phyloP scores from a whole-genome alignment of 192 early-diverging fungal species.

The Spizellomyces sp. region DNA sequence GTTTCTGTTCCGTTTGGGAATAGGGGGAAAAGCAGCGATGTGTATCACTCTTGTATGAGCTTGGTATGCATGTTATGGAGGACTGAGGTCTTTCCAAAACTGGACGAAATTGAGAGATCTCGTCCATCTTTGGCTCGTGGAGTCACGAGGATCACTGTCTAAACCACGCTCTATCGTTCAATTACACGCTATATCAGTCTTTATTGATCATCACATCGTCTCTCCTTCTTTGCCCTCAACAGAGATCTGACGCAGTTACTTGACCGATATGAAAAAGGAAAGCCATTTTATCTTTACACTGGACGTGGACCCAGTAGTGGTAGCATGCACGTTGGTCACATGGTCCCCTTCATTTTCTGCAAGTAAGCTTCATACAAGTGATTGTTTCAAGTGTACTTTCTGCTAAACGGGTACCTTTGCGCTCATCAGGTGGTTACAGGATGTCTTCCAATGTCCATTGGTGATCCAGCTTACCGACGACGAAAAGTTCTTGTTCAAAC shows the following conservation, averaged over 20 bases:
- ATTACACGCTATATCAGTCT: too few relatives aligned
- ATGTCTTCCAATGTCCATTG: constrained; percentile 90
- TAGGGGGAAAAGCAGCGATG: not conserved
- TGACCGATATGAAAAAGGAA: constrained; percentile 90
- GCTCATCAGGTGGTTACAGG: constrained; percentile 81
- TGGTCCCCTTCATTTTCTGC: constrained; percentile 97
- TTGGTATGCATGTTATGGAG: too few relatives aligned
- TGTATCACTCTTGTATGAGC: too few relatives aligned
- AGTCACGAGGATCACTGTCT: too few relatives aligned
- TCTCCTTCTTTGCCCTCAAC: not conserved
- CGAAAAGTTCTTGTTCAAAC: constrained; percentile 98
- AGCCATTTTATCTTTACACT: constrained; percentile 98
- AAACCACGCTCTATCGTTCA: too few relatives aligned
- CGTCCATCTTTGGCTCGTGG: too few relatives aligned
- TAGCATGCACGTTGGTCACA: constrained; percentile 95
- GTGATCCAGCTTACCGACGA: constrained; percentile 99
- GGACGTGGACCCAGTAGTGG: constrained; percentile 91
- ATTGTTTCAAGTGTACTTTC: not conserved
- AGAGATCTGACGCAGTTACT: constrained; percentile 82
- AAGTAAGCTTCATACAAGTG: constrained; percentile 55
- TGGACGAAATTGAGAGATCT: too few relatives aligned
- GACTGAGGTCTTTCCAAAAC: too few relatives aligned
- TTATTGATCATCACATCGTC: too few relatives aligned
- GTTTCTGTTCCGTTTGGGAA: not conserved
- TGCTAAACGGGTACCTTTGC: not conserved